phyloP scores from a whole-genome alignment of 345 rosid genomes.

The Eutrema yunnanense region DNA sequence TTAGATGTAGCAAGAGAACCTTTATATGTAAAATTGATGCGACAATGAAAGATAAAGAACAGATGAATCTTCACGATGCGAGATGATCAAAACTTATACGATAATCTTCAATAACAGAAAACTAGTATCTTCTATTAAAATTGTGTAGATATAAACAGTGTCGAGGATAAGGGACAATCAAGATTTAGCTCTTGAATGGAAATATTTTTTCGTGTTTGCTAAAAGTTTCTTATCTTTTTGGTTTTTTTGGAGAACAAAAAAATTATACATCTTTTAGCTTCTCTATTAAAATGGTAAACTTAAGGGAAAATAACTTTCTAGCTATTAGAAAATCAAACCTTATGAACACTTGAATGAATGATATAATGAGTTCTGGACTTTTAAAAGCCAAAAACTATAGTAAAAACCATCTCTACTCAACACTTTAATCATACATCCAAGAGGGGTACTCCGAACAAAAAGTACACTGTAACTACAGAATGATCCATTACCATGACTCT shows the following conservation, averaged over 20 bases:
- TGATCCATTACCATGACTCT: neutral
- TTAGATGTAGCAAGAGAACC: too few species aligned
- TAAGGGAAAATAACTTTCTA: neutral
- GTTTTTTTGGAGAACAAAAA: too few species aligned
- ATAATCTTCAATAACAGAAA: neutral
- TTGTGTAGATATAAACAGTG: neutral
- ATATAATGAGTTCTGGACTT: neutral
- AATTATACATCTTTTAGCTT: neutral
- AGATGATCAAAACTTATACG: neutral
- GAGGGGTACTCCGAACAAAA: neutral
- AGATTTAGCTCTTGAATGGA: neutral
- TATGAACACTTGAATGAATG: neutral
- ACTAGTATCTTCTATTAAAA: neutral
- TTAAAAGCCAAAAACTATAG: neutral
- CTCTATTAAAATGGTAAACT: neutral
- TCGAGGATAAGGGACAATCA: neutral
- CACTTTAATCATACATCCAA: slow-evolving; percentile 1
- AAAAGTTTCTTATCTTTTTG: neutral
- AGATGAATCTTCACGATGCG: neutral
- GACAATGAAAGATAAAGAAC: neutral
- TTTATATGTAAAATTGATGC: neutral
- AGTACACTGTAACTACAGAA: neutral
- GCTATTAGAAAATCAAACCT: neutral
- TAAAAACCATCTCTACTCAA: neutral
- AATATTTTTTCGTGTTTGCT: neutral